Percentiles rank a stretch among this genome's conserved stretches.
phyloP scores from a whole-genome alignment of 2,329 filamentous ascomycete species.

The Aureobasidium vineae region DNA sequence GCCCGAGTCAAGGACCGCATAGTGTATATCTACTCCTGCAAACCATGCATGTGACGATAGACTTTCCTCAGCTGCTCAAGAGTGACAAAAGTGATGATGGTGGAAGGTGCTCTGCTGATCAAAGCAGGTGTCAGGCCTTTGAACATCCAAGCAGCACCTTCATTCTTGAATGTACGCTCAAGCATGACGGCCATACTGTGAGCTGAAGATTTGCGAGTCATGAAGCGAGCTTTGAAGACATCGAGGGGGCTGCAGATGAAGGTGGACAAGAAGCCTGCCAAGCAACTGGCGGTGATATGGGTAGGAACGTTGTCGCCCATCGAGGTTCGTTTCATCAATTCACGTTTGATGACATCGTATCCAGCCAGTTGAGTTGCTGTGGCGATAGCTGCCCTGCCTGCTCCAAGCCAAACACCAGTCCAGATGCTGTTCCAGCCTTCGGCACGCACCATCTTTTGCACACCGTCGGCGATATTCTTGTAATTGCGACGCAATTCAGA shows the following conservation, averaged over 20 bases:
- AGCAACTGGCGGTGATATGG: conserved; percentile 31
- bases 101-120: conserved; percentile 33
- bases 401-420: conserved; percentile 32
- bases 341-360: conserved; percentile 33
- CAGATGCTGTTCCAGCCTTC: conserved; percentile 33
- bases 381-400: conserved; percentile 30
- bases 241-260: conserved; percentile 33
- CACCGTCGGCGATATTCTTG: conserved; percentile 30
- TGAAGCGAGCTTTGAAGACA: conserved; percentile 32
- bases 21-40: conserved; percentile 23
- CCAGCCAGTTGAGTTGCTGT: conserved; percentile 32
- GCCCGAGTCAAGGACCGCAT: background rate
- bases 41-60: conserved; percentile 27
- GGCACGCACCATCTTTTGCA: conserved; percentile 30
- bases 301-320: conserved; percentile 30
- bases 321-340: conserved; percentile 30
- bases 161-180: conserved; percentile 29
- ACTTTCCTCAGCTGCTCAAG: conserved; percentile 29
- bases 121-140: conserved; percentile 31
- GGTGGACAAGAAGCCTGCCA: conserved; percentile 32
- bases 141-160: conserved; percentile 32
- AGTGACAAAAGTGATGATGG: conserved; percentile 30
- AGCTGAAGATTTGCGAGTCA: conserved; percentile 29
- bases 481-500: conserved; percentile 30
- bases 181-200: conserved; percentile 30